Base-by-base conservation (phyloP, 108 stramenopile species). In the Pseudonitzschia pungens region DNA sequence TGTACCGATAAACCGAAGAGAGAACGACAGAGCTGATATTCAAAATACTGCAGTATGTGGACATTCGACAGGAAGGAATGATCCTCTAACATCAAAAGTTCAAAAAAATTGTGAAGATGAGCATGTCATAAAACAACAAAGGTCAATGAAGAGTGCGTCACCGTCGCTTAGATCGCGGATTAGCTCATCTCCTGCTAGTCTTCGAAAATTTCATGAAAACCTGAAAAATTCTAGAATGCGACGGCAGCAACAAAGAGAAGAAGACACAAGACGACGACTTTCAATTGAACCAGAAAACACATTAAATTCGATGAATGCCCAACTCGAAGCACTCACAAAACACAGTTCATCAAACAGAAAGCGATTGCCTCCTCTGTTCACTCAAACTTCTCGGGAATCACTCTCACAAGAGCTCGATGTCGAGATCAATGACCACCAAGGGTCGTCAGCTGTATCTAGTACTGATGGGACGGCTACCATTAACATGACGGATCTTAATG, bases 131-230 rank as follows among this genome's bases (percentile, higher is more conserved):
- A 2, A 33, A n/a, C 71, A 42, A 18, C 16, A 42, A 31, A 2
- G 10, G 20, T 65, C 63, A 12, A 29, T 75, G 0, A 65, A 43
- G 32, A 26, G 57, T 31, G 42, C 66, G 18, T 77, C 76, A 16
- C 78, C 72, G 28, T 73, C 72, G 21, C 29, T 77, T 10, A 54
- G 77, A 50, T 68, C 70, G 7, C 33, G 77, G 20, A 63, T 69
- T 24, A 66, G 51, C 31, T 56, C 72, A 15, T 54, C 72, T 7
- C 68, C 72, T 21, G 54, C 44, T 29, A 69, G 70, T 43, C 70
- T 77, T 62, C 44, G 40, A 2, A 71, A 67, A 33, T 68, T 77
- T 11, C 70, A 70, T 11, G 63, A 64, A 27, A 60, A 79, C 21
- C 68, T 79, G 15, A 59, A 68, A 24, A 73, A 64, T 32, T 66